Evolutionary conservation across 2,329 filamentous ascomycete genomes (phyloP).

Genomic region (Fusarium nisikadoi): DNA sequence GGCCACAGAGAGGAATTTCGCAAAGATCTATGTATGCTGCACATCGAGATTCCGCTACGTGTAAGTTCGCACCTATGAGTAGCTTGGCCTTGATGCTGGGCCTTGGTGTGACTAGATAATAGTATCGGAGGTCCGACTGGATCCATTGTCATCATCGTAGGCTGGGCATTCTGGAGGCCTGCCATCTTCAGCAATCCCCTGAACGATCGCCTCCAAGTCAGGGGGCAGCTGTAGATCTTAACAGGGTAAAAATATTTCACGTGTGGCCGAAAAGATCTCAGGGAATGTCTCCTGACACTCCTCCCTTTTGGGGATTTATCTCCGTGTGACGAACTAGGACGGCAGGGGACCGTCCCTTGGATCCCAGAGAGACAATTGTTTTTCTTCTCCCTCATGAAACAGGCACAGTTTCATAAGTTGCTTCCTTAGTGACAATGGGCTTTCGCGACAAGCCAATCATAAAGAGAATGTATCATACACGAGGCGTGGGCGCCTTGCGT

Average conservation of each 20-base stretch:
- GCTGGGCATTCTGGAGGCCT: constrained; percentile 19
- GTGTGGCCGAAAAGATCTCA: constrained; percentile 20
- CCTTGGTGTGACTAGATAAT: constrained; percentile 20
- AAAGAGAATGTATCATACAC: constrained; percentile 1
- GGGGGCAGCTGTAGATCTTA: constrained; percentile 33
- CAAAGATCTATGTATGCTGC: not conserved
- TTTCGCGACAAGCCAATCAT: constrained; percentile 25
- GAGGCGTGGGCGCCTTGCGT: constrained; percentile 18
- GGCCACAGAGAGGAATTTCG: constrained; percentile 19
- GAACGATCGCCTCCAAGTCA: constrained; percentile 27
- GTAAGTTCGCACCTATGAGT: constrained; percentile 5
- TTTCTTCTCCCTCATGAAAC: constrained; percentile 37
- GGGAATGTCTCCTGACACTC: constrained; percentile 30
- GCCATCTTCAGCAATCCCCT: constrained; percentile 33
- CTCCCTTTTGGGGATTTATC: constrained; percentile 20
- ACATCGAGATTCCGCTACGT: constrained; percentile 7
- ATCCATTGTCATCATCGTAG: constrained; percentile 23
- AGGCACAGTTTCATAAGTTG: constrained; percentile 36
- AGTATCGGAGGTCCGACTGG: constrained; percentile 22
- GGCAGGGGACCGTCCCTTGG: constrained; percentile 7
- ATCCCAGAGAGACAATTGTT: constrained; percentile 8
- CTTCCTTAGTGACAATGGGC: constrained; percentile 7
- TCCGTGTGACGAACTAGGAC: constrained; percentile 14
- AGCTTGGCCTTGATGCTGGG: constrained; percentile 7
- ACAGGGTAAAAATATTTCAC: constrained; percentile 18